phyloP scores from a whole-genome alignment of 495 filamentous ascomycete species.

The Hyphodiscus hymeniophilus region DNA sequence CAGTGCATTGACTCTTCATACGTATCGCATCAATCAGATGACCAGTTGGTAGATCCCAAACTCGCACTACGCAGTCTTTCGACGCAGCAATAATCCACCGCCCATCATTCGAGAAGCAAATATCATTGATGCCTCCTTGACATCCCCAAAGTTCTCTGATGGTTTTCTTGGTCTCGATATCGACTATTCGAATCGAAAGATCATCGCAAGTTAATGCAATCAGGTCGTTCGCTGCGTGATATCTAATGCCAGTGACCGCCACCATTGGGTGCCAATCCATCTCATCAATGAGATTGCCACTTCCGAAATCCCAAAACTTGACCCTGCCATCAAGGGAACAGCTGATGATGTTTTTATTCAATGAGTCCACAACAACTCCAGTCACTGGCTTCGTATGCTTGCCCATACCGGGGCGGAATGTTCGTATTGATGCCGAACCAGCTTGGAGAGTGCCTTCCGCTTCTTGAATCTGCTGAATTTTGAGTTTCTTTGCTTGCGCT shows the following conservation, averaged over 20 bases:
- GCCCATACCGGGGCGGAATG: conserved; percentile 39
- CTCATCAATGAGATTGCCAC: conserved; percentile 68
- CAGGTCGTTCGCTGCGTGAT: conserved; percentile 74
- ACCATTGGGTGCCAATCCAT: conserved; percentile 80
- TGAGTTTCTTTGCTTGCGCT: conserved; percentile 54
- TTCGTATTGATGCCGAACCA: conserved; percentile 14
- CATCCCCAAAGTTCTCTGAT: conserved; percentile 92
- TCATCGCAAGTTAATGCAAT: conserved; percentile 89
- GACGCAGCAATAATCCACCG: conserved; percentile 89
- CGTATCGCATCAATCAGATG: conserved; percentile 88
- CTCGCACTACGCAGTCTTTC: conserved; percentile 69
- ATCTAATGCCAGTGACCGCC: conserved; percentile 66
- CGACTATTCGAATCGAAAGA: conserved; percentile 76
- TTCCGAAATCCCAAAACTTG: conserved; percentile 94
- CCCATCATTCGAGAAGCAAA: conserved; percentile 87
- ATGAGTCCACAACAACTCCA: conserved; percentile 71
- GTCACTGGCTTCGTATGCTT: conserved; percentile 78
- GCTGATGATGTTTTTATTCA: conserved; percentile 77
- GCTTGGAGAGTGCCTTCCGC: conserved; percentile 31
- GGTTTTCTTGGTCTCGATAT: conserved; percentile 80
- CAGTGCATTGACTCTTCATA: conserved; percentile 64
- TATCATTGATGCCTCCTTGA: conserved; percentile 71
- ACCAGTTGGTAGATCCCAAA: conserved; percentile 94
- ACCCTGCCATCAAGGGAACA: conserved; percentile 88
- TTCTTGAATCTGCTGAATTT: conserved; percentile 44